A percentile compares a stretch with the other conserved stretches of the same genome.
Evolutionary conservation across 306 rosid genomes (phyloP).

Genomic region (Oxytropis ochrocephala): DNA sequence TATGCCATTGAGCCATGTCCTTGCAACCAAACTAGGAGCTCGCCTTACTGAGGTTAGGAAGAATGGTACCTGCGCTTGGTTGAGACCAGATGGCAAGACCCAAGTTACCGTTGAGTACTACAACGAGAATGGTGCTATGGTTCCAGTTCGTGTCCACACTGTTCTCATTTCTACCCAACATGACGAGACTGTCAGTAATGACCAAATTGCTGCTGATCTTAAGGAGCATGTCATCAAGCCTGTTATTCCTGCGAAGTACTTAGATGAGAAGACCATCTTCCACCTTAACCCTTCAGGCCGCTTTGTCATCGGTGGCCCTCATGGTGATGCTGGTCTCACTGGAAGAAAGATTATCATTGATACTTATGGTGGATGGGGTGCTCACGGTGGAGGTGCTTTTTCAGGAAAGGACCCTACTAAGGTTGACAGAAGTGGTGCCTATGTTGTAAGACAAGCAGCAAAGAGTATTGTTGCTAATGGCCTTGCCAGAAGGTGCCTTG

Average conservation of each 20-base stretch:
- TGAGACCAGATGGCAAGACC: slow-evolving; percentile 99
- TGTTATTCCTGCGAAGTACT: slow-evolving; percentile 90
- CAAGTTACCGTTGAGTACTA: slow-evolving; percentile 93
- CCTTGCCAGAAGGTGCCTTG: slow-evolving; percentile 89
- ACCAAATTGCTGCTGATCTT: slow-evolving; percentile 93
- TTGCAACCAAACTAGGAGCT: slow-evolving; percentile 93
- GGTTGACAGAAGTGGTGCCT: slow-evolving; percentile 99
- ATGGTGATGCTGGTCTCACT: slow-evolving; percentile 98
- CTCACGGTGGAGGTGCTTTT: slow-evolving; percentile 99
- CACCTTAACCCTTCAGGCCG: slow-evolving; percentile 99
- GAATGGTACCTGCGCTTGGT: slow-evolving; percentile 89
- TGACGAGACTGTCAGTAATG: slow-evolving; percentile 91
- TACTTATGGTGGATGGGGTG: slow-evolving; percentile 99
- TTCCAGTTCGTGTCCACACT: slow-evolving; percentile 95
- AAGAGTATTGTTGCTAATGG: slow-evolving; percentile 93
- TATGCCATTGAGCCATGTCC: slow-evolving; percentile 97
- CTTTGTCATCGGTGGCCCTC: slow-evolving; percentile 97
- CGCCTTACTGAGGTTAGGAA: slow-evolving; percentile 94
- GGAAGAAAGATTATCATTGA: slow-evolving; percentile 98
- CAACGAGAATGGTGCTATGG: slow-evolving; percentile 92
- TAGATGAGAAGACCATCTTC: slow-evolving; percentile 95
- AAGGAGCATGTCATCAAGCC: slow-evolving; percentile 97
- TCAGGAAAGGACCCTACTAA: slow-evolving; percentile 99
- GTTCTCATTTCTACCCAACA: slow-evolving; percentile 99
- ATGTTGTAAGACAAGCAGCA: slow-evolving; percentile 94